A percentile compares a stretch with the other conserved stretches of the same genome.
Evolutionary conservation across 2,329 filamentous ascomycete species (phyloP).

Genomic region (Blastomyces emzantsi): DNA sequence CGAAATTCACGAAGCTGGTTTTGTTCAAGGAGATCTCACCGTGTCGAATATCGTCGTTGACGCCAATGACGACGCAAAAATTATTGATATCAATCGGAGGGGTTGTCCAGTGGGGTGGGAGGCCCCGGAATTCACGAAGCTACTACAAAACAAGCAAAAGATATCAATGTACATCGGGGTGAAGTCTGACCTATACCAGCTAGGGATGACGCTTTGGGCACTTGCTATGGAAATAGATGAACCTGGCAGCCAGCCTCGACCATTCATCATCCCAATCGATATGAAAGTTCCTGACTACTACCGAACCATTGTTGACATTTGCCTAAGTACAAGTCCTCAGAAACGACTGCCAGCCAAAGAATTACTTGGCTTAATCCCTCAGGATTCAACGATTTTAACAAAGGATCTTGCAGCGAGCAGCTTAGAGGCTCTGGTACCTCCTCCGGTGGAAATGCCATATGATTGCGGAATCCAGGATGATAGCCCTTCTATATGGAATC

Average conservation of each 20-base stretch:
- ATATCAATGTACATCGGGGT: slow-evolving; percentile 97
- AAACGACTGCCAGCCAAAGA: slow-evolving; percentile 63
- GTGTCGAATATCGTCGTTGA: slow-evolving; percentile 96
- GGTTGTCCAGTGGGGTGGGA: slow-evolving; percentile 99
- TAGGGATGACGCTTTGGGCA: slow-evolving; percentile 96
- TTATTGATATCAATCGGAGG: slow-evolving; percentile 95
- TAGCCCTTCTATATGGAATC: slow-evolving; percentile 7
- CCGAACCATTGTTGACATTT: slow-evolving; percentile 62
- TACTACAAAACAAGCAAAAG: slow-evolving; percentile 80
- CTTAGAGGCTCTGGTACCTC: neutral
- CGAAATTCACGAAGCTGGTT: slow-evolving; percentile 91
- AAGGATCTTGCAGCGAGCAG: neutral
- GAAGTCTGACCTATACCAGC: slow-evolving; percentile 91
- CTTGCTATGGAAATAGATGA: slow-evolving; percentile 82
- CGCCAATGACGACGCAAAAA: slow-evolving; percentile 72
- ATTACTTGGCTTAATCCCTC: slow-evolving; percentile 61
- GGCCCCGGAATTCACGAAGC: slow-evolving; percentile 75
- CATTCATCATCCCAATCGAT: slow-evolving; percentile 52
- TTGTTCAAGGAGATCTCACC: slow-evolving; percentile 96
- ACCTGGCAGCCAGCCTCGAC: slow-evolving; percentile 68
- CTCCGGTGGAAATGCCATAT: slow-evolving; percentile 10
- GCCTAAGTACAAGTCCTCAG: slow-evolving; percentile 65
- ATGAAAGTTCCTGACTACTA: slow-evolving; percentile 65
- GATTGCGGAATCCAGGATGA: slow-evolving; percentile 15
- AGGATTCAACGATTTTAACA: slow-evolving; percentile 11